Conservation (phyloP, 805 yeast species). For the Kurtzmaniella cleridarum region DNA sequence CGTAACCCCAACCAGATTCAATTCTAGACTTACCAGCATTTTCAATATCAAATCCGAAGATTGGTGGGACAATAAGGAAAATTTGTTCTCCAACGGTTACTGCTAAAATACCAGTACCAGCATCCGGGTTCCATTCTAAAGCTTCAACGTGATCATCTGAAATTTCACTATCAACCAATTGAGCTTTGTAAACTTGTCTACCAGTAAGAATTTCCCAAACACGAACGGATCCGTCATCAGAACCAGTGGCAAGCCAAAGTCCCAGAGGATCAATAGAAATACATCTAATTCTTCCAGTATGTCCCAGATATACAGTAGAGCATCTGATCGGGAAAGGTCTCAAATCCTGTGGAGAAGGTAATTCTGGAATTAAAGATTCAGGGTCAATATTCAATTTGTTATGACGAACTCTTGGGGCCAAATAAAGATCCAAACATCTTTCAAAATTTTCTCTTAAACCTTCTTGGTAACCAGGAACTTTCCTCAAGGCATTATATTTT, state of each 20-base stretch:
- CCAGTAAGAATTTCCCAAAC: constrained; percentile 98
- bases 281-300: constrained; percentile 74
- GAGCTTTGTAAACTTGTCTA: constrained; percentile 76
- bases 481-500: constrained; percentile 75
- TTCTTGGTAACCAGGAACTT: constrained; percentile 90
- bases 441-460: constrained; percentile 87
- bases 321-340: constrained; percentile 94
- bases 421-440: constrained; percentile 85
- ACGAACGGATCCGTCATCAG: constrained; percentile 92
- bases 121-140: constrained; percentile 86
- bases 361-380: constrained; percentile 89
- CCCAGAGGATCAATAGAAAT: constrained; percentile 85
- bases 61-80: constrained; percentile 79
- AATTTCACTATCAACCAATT: constrained; percentile 44
- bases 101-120: constrained; percentile 71
- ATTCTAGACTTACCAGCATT: constrained; percentile 71
- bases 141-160: constrained; percentile 74
- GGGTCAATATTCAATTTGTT: constrained; percentile 92
- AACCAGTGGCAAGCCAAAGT: constrained; percentile 93
- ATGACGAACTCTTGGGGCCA: constrained; percentile 94
- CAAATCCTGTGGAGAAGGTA: constrained; percentile 94
- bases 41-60: constrained; percentile 84
- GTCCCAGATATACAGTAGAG: constrained; percentile 82
- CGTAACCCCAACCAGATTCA: constrained; percentile 91
- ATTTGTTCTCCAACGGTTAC: constrained; percentile 78